phyloP scores from a whole-genome alignment of 2,329 filamentous ascomycete species.

The Calcarisporium arbuscula region DNA sequence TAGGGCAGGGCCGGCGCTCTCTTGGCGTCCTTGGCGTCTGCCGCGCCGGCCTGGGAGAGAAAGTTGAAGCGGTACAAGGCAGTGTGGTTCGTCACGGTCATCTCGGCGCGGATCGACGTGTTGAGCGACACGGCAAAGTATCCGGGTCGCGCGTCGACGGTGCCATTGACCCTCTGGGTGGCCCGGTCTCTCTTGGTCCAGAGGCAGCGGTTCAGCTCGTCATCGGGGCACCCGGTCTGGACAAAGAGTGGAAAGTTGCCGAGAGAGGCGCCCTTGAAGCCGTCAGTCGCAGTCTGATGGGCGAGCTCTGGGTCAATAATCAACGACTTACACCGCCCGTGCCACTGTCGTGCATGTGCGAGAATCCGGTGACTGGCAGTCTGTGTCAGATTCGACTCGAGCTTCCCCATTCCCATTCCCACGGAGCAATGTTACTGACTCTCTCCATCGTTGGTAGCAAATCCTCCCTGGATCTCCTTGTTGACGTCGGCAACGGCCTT shows the following conservation, averaged over 20 bases:
- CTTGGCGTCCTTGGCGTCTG: conserved; percentile 17
- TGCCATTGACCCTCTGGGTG: conserved; percentile 41
- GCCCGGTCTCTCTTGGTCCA: conserved; percentile 43
- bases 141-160: conserved; percentile 51
- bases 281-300: too few relatives aligned
- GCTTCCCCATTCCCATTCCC: too few relatives aligned
- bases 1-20: conserved; percentile 8
- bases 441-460: conserved; percentile 34
- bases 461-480: conserved; percentile 41
- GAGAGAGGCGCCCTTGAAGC: conserved; percentile 31
- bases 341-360: conserved; percentile 42
- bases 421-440: conserved; percentile 4
- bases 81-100: conserved; percentile 54
- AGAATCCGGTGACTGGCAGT: conserved; percentile 39
- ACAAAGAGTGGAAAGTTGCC: conserved; percentile 48
- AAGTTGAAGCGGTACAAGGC: conserved; percentile 58
- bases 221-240: conserved; percentile 38
- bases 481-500: conserved; percentile 17
- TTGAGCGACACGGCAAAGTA: conserved; percentile 54
- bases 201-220: conserved; percentile 41
- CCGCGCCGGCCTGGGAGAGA: too few relatives aligned
- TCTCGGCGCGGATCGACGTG: conserved; percentile 53
- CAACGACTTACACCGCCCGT: conserved; percentile 15
- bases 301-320: not conserved
- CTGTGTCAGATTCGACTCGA: not conserved